phyloP scores from a whole-genome alignment of 2,329 filamentous ascomycete genomes.

The Alternaria sp. region DNA sequence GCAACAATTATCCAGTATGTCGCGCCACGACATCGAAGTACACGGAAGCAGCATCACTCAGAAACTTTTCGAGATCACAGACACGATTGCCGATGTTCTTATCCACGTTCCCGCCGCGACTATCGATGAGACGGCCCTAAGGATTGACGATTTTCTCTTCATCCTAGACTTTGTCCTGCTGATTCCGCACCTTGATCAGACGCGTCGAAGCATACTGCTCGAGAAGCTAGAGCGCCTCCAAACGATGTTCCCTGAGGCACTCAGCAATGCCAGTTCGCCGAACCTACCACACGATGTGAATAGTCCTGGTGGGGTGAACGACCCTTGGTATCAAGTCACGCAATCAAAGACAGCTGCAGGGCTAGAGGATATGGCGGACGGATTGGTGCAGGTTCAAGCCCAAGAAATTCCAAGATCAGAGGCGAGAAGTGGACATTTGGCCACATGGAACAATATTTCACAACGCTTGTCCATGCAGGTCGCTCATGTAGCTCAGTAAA shows the following conservation, averaged over 20 bases:
- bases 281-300: constrained; percentile 39
- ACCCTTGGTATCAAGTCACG: constrained; percentile 45
- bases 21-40: constrained; percentile 57
- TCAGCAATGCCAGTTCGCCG: constrained; percentile 40
- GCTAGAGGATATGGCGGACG: constrained; percentile 28
- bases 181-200: constrained; percentile 56
- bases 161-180: constrained; percentile 59
- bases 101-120: constrained; percentile 58
- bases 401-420: constrained; percentile 17
- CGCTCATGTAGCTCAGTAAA: constrained; percentile 6
- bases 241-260: constrained; percentile 44
- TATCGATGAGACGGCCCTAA: constrained; percentile 54
- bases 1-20: constrained; percentile 51
- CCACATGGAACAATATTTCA: constrained; percentile 45
- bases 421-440: constrained; percentile 26
- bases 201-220: constrained; percentile 53
- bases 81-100: constrained; percentile 64
- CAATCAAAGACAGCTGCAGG: constrained; percentile 43
- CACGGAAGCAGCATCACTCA: constrained; percentile 64
- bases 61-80: constrained; percentile 67
- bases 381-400: constrained; percentile 12
- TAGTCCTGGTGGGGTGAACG: constrained; percentile 29
- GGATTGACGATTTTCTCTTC: constrained; percentile 62
- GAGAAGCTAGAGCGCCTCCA: constrained; percentile 51
- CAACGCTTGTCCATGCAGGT: constrained; percentile 32